Conservation (phyloP, 164 flowering plant species). For the Nymphaea colorata region DNA sequence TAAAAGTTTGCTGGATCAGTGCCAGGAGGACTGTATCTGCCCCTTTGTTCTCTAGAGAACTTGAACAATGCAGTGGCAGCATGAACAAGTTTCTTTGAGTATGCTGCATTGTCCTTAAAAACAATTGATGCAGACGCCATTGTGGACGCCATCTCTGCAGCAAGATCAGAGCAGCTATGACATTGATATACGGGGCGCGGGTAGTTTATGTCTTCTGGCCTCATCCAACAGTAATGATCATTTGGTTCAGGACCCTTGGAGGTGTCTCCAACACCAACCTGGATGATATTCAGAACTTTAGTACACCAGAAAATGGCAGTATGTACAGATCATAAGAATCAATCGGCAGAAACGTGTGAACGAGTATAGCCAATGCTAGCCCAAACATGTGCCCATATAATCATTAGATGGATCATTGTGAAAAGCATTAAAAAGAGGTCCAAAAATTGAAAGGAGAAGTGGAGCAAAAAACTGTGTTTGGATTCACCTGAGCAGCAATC, state of each 20-base stretch:
- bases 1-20: constrained; percentile 58
- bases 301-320: not conserved
- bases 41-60: constrained; percentile 71
- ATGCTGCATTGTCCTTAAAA: constrained; percentile 86
- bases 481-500: constrained; percentile 56
- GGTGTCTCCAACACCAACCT: constrained; percentile 40
- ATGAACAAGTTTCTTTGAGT: constrained; percentile 90
- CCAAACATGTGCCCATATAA: no score
- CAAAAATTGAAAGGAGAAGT: not conserved
- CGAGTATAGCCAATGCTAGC: no score
- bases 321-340: not conserved
- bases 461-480: not conserved
- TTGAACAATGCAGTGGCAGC: constrained; percentile 72
- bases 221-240: constrained; percentile 97
- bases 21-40: constrained; percentile 62
- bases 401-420: no score
- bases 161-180: constrained; percentile 77
- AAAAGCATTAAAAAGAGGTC: no score
- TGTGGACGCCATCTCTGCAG: constrained; percentile 97
- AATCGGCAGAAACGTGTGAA: not conserved
- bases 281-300: not conserved
- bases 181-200: constrained; percentile 54
- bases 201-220: constrained; percentile 96
- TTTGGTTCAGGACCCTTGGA: constrained; percentile 46
- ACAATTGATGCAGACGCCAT: constrained; percentile 95